Base-by-base conservation (phyloP, 768 basidiomycete genomes). In the Phanerochaete carnosa region DNA sequence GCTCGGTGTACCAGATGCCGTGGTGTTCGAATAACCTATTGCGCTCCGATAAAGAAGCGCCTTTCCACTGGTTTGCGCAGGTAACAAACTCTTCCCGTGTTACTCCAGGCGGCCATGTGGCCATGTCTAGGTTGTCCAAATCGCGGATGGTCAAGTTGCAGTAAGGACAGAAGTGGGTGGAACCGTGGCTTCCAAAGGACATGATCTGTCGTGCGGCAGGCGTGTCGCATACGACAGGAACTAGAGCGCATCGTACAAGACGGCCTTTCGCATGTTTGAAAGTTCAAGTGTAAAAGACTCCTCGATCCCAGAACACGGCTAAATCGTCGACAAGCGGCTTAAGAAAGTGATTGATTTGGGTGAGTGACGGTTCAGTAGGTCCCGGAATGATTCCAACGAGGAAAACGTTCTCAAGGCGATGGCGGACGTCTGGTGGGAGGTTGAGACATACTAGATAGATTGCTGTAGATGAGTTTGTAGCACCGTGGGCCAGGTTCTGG, bases 361-460 rank as follows among this genome's bases (percentile, higher is more conserved):
- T 46, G 0, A 72, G 55, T 1, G 64, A 66, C 1, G 79, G 78
- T 46, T 76, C 71, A 0, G 69, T 62, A 0, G 79, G 80, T 0
- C 79, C 77, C 3, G 78, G 77, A 26, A 80, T 75, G 57, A 81
- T 63, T 0, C 73, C 77, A 1, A 71, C 76, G 0, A 80, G 66
- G 59, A 70, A 80, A 66, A 81, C 72, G 58, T 81, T 79, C 43
- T 67, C 66, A 57, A 64, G 26, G 45, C 62, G 53, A 30, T 55
- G 67, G 3, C 68, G 64, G 3, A 67, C 53, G 9, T 62, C 30
- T 2, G 63, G 64, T 5, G 71, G 72, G 2, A 73, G 65, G 46
- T 72, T 71, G 45, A 68, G 61, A 51, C 68, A 69, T 1, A 58
- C 64, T 52, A 73, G 55, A 45, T 66, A 70, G 13, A 73, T 66